A percentile compares a stretch with the other conserved stretches of the same genome.
Evolutionary conservation across 306 rosid genomes (phyloP).

Genomic region (Abrus pulchellus): DNA sequence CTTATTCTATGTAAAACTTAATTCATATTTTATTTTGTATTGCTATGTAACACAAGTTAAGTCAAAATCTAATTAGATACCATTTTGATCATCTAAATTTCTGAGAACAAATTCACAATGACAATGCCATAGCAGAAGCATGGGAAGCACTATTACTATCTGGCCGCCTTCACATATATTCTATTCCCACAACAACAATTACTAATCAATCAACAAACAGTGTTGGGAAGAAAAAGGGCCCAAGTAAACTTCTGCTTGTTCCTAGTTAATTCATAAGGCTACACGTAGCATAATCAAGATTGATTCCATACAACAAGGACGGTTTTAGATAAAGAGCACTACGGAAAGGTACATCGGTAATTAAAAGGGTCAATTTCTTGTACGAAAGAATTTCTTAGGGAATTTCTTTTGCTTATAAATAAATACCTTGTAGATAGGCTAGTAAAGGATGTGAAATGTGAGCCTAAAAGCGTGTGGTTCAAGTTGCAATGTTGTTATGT

Average conservation of each 20-base stretch:
- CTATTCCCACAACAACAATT: slow-evolving; percentile 48
- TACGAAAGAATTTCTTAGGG: background rate
- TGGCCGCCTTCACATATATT: background rate
- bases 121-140: slow-evolving; percentile 32
- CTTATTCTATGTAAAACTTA: no score
- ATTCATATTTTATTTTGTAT: no score
- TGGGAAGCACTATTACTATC: slow-evolving; percentile 7
- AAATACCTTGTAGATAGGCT: slow-evolving; percentile 9
- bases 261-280: slow-evolving; percentile 17
- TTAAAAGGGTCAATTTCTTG: background rate
- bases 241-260: slow-evolving; percentile 31
- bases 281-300: slow-evolving; percentile 14
- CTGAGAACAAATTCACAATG: slow-evolving; percentile 45
- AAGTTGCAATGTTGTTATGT: background rate
- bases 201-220: slow-evolving; percentile 1
- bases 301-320: slow-evolving; percentile 7
- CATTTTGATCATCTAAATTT: background rate
- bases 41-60: slow-evolving; percentile 3
- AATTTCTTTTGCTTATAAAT: slow-evolving; percentile 37
- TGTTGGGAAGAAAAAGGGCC: background rate
- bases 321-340: slow-evolving; percentile 8
- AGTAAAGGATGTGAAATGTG: background rate
- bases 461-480: background rate
- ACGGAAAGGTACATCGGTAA: background rate
- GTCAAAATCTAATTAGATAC: slow-evolving; percentile 32